These are phyloP conservation scores for Cicer bijugum DNA, from an alignment of 306 rosid genomes.

Conservation along the genomic window DNA sequence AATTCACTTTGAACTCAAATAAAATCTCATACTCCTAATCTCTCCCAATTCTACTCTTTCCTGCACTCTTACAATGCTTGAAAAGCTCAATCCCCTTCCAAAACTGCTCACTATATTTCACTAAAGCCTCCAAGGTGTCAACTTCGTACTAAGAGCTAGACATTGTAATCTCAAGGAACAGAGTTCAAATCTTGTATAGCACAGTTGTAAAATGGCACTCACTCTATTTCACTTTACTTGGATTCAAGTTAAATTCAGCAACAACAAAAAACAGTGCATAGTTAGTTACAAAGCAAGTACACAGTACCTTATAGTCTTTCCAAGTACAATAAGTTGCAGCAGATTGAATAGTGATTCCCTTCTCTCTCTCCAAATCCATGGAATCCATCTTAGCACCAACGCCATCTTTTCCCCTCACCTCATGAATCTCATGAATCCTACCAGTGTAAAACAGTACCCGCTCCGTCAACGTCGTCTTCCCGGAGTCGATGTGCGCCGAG, in stretches of 20 bases:
- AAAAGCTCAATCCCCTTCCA: slow-evolving; percentile 13
- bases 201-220: too few species aligned
- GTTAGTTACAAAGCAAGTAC: background rate
- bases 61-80: background rate
- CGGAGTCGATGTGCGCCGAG: slow-evolving; percentile 98
- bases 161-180: too few species aligned
- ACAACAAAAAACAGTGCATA: background rate
- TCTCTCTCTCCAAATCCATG: slow-evolving; percentile 96
- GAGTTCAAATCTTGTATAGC: too few species aligned
- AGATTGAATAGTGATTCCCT: slow-evolving; percentile 92
- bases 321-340: slow-evolving; percentile 94
- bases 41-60: background rate
- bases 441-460: slow-evolving; percentile 85
- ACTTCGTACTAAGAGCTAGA: too few species aligned
- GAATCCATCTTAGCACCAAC: slow-evolving; percentile 99
- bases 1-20: slow-evolving; percentile 2
- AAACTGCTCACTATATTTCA: background rate
- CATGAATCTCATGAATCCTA: slow-evolving; percentile 92
- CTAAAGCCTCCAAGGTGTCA: too few species aligned
- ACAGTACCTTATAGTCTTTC: slow-evolving; percentile 60
- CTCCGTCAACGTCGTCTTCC: slow-evolving; percentile 97
- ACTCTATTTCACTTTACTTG: slow-evolving; percentile 6
- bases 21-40: slow-evolving; percentile 9
- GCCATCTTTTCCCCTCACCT: slow-evolving; percentile 91
- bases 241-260: background rate